Percentiles rank a stretch among this genome's conserved stretches.
Evolutionary conservation across 306 rosid genomes (phyloP).

Genomic region (Casuarina glauca): DNA sequence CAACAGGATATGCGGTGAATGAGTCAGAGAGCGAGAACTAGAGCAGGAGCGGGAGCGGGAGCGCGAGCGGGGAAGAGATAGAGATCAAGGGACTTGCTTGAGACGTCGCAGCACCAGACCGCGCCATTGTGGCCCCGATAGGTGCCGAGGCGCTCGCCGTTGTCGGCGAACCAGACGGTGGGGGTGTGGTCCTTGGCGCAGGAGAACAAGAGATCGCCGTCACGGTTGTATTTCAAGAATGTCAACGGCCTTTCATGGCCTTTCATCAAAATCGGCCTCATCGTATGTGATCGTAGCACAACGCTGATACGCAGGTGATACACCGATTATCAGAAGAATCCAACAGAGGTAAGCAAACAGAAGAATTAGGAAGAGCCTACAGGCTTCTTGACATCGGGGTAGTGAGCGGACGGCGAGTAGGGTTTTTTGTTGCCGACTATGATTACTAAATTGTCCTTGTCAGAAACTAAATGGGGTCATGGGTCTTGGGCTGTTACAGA

Average conservation of each 20-base stretch:
- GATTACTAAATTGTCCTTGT: too few relatives aligned
- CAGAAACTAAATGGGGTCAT: too few relatives aligned
- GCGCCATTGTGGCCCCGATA: constrained; percentile 94
- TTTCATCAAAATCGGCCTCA: constrained; percentile 98
- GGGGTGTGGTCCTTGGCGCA: constrained; percentile 90
- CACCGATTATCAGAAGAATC: not conserved
- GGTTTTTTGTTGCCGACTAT: too few relatives aligned
- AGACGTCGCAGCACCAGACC: constrained; percentile 95
- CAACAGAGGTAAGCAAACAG: too few relatives aligned
- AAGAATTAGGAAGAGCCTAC: too few relatives aligned
- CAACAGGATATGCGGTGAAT: not conserved
- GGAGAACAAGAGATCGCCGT: constrained; percentile 87
- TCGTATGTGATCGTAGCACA: not conserved
- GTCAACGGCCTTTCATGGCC: constrained; percentile 98
- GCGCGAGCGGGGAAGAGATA: not conserved
- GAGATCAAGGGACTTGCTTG: constrained; percentile 39
- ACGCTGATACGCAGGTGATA: too few relatives aligned
- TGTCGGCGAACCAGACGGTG: constrained; percentile 95
- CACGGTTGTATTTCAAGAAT: constrained; percentile 79
- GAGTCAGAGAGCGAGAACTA: not conserved
- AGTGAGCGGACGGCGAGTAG: too few relatives aligned
- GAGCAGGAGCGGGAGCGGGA: not conserved
- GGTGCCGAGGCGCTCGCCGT: constrained; percentile 90
- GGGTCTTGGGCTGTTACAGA: too few relatives aligned
- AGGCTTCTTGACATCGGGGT: too few relatives aligned